A percentile compares a stretch with the other conserved stretches of the same genome.
Conservation (phyloP, 768 basidiomycete genomes). For the Boletus rufocinnamomeus region DNA sequence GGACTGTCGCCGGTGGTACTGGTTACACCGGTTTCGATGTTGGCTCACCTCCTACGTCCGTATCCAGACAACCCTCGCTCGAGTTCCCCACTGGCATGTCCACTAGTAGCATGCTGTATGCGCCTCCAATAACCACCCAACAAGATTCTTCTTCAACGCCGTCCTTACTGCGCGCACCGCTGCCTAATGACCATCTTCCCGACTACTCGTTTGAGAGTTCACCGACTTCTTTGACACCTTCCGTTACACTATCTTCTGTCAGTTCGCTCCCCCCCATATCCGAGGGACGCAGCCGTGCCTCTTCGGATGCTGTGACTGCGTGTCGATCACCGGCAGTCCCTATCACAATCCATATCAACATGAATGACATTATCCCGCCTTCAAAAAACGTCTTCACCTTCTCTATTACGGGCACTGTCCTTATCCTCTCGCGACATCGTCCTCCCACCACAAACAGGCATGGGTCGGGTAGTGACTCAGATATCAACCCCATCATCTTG, state of each 20-base stretch:
- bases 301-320: constrained; percentile 33
- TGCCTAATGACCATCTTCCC: constrained; percentile 61
- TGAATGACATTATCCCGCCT: constrained; percentile 72
- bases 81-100: constrained; percentile 41
- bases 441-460: constrained; percentile 26
- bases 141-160: constrained; percentile 50
- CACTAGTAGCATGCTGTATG: constrained; percentile 22
- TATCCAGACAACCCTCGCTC: constrained; percentile 51
- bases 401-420: constrained; percentile 62
- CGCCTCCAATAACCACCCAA: constrained; percentile 34
- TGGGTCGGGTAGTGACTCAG: constrained; percentile 33
- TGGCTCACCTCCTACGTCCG: constrained; percentile 40
- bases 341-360: constrained; percentile 75
- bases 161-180: constrained; percentile 74
- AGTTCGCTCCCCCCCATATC: constrained; percentile 37
- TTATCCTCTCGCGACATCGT: constrained; percentile 52
- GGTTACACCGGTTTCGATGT: constrained; percentile 76
- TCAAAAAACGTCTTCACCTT: constrained; percentile 67
- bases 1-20: constrained; percentile 61
- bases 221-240: constrained; percentile 54
- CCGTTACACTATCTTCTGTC: constrained; percentile 41
- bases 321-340: constrained; percentile 55
- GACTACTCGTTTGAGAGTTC: constrained; percentile 78
- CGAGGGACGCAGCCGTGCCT: constrained; percentile 40
- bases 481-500: constrained; percentile 55